Conservation (phyloP, 441 rosid species). For the Gossypium aridum region DNA sequence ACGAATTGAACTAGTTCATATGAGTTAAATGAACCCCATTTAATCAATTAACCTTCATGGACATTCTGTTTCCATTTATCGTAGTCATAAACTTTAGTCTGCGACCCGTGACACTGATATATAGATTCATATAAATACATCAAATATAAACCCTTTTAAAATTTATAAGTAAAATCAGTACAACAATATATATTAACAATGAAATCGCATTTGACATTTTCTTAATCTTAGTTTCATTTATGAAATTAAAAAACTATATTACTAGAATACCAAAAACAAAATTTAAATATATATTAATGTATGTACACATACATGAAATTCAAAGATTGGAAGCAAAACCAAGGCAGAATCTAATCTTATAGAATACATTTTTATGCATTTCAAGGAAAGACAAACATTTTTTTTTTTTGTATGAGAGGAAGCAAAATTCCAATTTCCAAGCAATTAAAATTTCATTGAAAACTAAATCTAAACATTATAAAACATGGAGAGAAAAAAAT, state of each 20-base stretch:
- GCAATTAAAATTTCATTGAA: slow-evolving; percentile 7
- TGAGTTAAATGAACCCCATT: too few relatives aligned
- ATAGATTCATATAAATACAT: too few relatives aligned
- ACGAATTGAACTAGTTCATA: too few relatives aligned
- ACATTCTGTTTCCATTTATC: too few relatives aligned
- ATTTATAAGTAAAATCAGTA: too few relatives aligned
- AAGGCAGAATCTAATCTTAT: slow-evolving; percentile 21
- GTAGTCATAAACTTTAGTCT: too few relatives aligned
- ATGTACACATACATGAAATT: slow-evolving; percentile 27
- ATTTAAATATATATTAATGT: background rate
- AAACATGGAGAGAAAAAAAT: slow-evolving; percentile 28
- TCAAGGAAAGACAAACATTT: slow-evolving; percentile 43
- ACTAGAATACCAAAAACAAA: background rate
- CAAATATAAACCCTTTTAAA: too few relatives aligned
- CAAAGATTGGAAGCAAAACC: slow-evolving; percentile 42
- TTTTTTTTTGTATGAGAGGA: slow-evolving; percentile 21
- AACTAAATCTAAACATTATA: slow-evolving; percentile 34
- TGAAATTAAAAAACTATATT: background rate
- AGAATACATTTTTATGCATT: slow-evolving; percentile 18
- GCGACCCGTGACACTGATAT: too few relatives aligned
- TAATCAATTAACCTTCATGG: too few relatives aligned
- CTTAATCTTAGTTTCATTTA: background rate
- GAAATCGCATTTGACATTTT: too few relatives aligned
- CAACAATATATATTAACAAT: too few relatives aligned
- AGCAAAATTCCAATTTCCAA: slow-evolving; percentile 32